phyloP scores from a whole-genome alignment of 2,329 filamentous ascomycete species.

The Fusarium drepaniforme region DNA sequence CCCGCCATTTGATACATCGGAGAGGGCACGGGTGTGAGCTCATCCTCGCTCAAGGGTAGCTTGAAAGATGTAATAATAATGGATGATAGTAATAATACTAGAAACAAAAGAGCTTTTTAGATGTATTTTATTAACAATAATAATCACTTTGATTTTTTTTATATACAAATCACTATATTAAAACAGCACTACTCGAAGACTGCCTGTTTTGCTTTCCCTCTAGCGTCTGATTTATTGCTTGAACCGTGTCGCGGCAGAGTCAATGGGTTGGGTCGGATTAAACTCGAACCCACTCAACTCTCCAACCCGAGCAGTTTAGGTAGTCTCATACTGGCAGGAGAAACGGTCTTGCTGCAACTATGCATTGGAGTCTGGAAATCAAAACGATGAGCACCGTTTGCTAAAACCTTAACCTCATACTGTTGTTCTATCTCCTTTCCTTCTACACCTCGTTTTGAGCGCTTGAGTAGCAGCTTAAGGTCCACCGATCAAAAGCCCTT shows the following conservation, averaged over 20 bases:
- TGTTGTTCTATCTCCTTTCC: background rate
- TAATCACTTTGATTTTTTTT: background rate
- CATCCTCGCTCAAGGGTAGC: background rate
- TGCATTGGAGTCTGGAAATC: slow-evolving; percentile 12
- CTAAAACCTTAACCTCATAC: background rate
- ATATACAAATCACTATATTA: background rate
- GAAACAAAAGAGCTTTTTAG: background rate
- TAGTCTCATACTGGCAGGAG: background rate
- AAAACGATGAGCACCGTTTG: background rate
- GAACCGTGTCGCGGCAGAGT: background rate
- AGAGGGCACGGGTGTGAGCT: background rate
- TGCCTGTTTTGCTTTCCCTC: background rate
- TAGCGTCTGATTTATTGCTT: background rate
- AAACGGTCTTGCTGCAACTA: slow-evolving; percentile 17
- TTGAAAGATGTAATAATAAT: background rate
- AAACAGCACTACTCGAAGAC: background rate
- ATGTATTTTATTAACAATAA: background rate
- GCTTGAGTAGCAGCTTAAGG: slow-evolving; percentile 1
- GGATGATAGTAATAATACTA: background rate
- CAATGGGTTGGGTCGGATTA: background rate
- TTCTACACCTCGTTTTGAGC: slow-evolving; percentile 1
- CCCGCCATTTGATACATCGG: background rate
- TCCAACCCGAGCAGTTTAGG: background rate
- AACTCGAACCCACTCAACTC: background rate
- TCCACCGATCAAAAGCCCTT: slow-evolving; percentile 36